These are phyloP conservation scores for Tagetes erecta DNA, from an alignment of 129 eudicot species.

Conservation along the genomic window DNA sequence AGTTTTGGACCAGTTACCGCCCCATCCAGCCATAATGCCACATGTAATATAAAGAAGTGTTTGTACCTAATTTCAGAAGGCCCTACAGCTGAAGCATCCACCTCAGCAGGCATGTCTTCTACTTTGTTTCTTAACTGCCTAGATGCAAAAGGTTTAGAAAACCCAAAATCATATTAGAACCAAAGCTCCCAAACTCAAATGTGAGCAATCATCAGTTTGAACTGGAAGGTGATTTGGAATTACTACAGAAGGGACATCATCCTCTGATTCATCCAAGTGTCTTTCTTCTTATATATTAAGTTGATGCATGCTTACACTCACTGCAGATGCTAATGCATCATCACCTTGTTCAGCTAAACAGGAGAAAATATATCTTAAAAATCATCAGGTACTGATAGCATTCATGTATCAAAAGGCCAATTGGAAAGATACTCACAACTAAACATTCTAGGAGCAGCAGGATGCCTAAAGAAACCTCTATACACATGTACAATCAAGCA, in stretches of 20 bases:
- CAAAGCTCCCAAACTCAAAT: conserved; percentile 96
- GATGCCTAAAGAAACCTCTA: too few relatives aligned
- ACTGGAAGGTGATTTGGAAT: conserved; percentile 93
- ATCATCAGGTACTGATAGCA: not conserved
- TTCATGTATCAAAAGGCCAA: too few relatives aligned
- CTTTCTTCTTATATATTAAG: conserved; percentile 61
- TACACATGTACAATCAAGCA: too few relatives aligned
- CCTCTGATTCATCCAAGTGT: conserved; percentile 47
- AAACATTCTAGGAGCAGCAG: too few relatives aligned
- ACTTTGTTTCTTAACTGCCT: conserved; percentile 43
- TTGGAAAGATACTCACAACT: too few relatives aligned
- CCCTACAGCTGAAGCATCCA: conserved; percentile 57
- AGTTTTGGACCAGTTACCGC: not conserved
- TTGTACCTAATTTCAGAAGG: conserved; percentile 64
- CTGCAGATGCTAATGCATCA: conserved; percentile 57
- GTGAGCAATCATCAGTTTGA: conserved; percentile 78
- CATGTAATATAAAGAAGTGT: not conserved
- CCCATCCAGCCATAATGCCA: not conserved
- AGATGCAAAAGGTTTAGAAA: conserved; percentile 60
- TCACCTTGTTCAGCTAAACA: conserved; percentile 55
- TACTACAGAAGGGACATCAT: conserved; percentile 69
- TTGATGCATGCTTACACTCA: conserved; percentile 67
- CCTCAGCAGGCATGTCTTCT: conserved; percentile 57
- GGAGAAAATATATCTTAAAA: not conserved
- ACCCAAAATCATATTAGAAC: conserved; percentile 52